These are phyloP conservation scores for Dryadomyces quercus-mongolicae DNA, from an alignment of 2,329 filamentous ascomycete genomes.

Conservation along the genomic window DNA sequence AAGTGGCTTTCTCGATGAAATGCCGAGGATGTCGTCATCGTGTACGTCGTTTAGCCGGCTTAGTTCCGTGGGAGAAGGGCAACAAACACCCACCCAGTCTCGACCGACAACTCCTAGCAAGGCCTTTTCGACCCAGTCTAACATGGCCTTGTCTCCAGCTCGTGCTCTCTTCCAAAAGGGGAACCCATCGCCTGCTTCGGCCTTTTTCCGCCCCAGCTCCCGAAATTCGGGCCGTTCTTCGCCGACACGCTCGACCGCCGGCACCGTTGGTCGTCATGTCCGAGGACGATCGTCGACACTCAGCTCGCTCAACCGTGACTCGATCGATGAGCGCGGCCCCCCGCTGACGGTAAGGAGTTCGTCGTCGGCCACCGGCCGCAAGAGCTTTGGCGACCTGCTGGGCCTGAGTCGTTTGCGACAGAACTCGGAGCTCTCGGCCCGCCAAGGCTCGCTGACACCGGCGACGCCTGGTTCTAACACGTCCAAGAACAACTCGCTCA, in stretches of 20 bases:
- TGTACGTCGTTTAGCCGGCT: not conserved
- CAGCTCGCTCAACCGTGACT: conserved; percentile 65
- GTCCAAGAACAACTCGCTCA: conserved; percentile 76
- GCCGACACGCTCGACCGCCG: conserved; percentile 31
- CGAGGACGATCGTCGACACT: conserved; percentile 81
- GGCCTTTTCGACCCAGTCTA: conserved; percentile 16
- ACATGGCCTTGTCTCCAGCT: conserved; percentile 21
- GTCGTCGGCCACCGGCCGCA: conserved; percentile 69
- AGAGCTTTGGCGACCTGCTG: conserved; percentile 86
- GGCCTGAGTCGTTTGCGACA: conserved; percentile 68
- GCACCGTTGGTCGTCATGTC: conserved; percentile 36
- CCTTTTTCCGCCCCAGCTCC: conserved; percentile 35
- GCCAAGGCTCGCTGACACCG: conserved; percentile 53
- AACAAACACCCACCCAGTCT: conserved; percentile 20
- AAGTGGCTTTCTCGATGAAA: not conserved
- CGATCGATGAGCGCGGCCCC: conserved; percentile 56
- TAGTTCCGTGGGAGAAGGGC: conserved; percentile 1
- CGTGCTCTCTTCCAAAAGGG: conserved; percentile 19
- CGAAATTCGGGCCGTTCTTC: conserved; percentile 54
- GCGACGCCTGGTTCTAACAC: conserved; percentile 56
- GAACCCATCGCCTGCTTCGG: conserved; percentile 32
- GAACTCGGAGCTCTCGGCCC: conserved; percentile 57
- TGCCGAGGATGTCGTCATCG: not conserved
- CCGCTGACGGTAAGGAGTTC: conserved; percentile 64
- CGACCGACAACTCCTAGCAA: conserved; percentile 16